Base-by-base conservation (phyloP, 305 asterid species). In the Vinca major region DNA sequence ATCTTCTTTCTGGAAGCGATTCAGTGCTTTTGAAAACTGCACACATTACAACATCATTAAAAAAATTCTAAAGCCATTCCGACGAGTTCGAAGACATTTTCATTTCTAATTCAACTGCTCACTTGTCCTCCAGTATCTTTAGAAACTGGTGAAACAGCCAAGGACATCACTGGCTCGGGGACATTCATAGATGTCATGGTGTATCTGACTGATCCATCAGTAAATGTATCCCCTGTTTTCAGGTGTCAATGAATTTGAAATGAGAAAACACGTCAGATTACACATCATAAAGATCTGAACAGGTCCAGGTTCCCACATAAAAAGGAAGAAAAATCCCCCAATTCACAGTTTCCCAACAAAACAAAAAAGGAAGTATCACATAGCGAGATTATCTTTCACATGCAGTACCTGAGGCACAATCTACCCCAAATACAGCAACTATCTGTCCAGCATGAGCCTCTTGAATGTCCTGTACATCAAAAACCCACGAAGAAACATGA, bases 141-240 rank as follows among this genome's bases (percentile, higher is more conserved):
- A 5, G 96, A 94, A 81, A 89, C 95, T 9, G 96, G 89, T 57
- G 96, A 85, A 81, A 94, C 83, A 71, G 99, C 99, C 75, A 94
- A 82, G 71, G 99, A 94, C 99, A 94, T 91, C 77, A 94, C 99
- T 71, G 98, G 99, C 81, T 94, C 99, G 37, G 98, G 99, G 69
- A 94, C 97, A 82, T 88, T 94, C 99, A 94, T 94, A 13, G 99
- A 91, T 66, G 96, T 89, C 99, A 94, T 94, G 74, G 99, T 94
- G 81, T 94, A 94, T 79, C 69, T 84, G 55, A 94, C 95, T 39
- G 96, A 86, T 51, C 99, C 99, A 75, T 94, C 96, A 7, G 99
- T 94, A 78, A 94, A 91, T 68, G 99, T 91, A 82, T 94, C 98
- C 79, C 99, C 99, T 94, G 72, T 73, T 72, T 71, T 71, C 71